Evolutionary conservation across 257 asterid genomes (phyloP), one percentile per base, ranked within the genome.

Genomic region (Gentiana dahurica): DNA sequence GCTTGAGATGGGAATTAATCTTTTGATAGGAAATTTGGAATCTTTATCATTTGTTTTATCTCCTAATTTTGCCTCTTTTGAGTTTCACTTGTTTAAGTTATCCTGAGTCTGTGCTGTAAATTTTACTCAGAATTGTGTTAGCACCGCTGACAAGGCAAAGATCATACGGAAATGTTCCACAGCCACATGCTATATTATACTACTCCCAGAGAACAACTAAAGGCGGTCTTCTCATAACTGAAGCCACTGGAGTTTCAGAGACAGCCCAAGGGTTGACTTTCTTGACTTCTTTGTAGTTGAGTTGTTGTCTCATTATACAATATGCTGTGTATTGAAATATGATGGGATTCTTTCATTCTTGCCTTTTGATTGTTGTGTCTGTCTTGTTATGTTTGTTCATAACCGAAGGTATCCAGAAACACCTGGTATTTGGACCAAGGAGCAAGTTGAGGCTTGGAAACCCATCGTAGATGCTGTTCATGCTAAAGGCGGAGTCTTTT

Each of bases 241-340:
- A 60, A 50, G 65, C 57, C 15, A 36, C 65, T 11, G 49, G 48
- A 37, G 34, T 60, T 60, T 60, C 65, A 5, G 65, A 60, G 8
- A 49, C 65, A 12, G 79, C 85, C 8, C 79, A 71, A 65, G 89
- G 85, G 85, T 81, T 68, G 39, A 49, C 7, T 11, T 24, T 49
- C 45, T 39, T 39, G 24, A 24, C 47, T 59, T 34, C 8, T 49
- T 10, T 12, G 32, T 12, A 5, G 36, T 51, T 8, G 24, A 24
- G 1, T 24, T 24, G 24, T 24, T 55, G 49, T 15, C 32, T 1
- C 2, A 43, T 12, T 4, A 10, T 24, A 54, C 1, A 60, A 6
- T 2, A 8, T 11, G 5, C 6, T 1, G 6, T 2, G 8, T 9
- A 8, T 11, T 9, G 5, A 34, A 9, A 33, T 4, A 5, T 11